A percentile compares a stretch with the other conserved stretches of the same genome.
Conservation (phyloP, 768 basidiomycete species). For the Infundibulicybe gibba region DNA sequence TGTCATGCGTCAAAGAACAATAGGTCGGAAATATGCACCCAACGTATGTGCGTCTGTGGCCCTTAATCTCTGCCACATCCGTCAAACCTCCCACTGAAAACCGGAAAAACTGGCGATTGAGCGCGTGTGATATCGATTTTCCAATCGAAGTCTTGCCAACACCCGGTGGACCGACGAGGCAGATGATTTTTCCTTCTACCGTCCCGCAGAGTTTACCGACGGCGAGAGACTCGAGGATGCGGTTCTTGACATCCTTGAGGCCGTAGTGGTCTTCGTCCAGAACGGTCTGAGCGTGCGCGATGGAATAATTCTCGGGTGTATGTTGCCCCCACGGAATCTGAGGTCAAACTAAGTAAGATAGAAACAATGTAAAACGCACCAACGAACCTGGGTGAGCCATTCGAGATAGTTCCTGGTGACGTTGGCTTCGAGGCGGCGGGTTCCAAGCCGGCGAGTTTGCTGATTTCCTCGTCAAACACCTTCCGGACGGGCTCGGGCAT, state of each 20-base stretch:
- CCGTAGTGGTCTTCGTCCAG: constrained; percentile 98
- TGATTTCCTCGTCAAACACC: constrained; percentile 95
- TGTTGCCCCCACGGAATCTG: constrained; percentile 97
- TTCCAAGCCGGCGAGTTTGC: constrained; percentile 85
- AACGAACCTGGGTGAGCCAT: constrained; percentile 76
- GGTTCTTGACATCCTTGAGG: constrained; percentile 85
- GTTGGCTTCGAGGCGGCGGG: constrained; percentile 88
- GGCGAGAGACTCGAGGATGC: constrained; percentile 93
- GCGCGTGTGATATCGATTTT: constrained; percentile 88
- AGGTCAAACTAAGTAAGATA: neutral
- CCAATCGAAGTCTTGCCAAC: constrained; percentile 98
- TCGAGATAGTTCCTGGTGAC: constrained; percentile 95
- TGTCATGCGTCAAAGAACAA: neutral
- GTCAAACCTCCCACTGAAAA: constrained; percentile 96
- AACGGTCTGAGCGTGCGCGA: constrained; percentile 74
- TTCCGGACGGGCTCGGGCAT: constrained; percentile 91
- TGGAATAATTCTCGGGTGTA: constrained; percentile 89
- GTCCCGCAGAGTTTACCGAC: constrained; percentile 93
- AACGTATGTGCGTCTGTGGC: constrained; percentile 95
- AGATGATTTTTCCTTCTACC: constrained; percentile 96
- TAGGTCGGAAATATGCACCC: constrained; percentile 45
- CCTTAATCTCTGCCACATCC: constrained; percentile 99
- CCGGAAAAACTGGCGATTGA: constrained; percentile 91
- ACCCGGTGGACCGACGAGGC: constrained; percentile 94
- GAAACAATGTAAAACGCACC: neutral